Base-by-base conservation (phyloP, 2,329 filamentous ascomycete species). In the Fusarium lyarnte region DNA sequence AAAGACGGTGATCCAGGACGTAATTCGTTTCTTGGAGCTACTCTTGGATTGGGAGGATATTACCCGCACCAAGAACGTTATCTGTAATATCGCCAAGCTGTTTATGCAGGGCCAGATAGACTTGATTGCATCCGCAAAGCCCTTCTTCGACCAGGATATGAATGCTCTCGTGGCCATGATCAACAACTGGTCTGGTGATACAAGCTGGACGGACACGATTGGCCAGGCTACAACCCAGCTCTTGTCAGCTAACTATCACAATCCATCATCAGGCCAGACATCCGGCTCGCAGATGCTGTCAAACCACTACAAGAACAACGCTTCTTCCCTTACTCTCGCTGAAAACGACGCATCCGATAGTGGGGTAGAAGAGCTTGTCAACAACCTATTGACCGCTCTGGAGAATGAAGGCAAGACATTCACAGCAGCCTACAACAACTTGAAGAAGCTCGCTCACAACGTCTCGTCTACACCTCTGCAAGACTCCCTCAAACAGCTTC, bases 291-390 rank as follows among this genome's bases (percentile, higher is more conserved):
- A 36, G 3, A 51, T 51, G 47, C 31, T 51, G 0, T 5, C 47
- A 2, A 51, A 8, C 3, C 31, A 36, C 23, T 51, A 51, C 23
- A 51, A 51, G 29, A 27, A 25, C 16, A 51, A 51, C 17, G 31
- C 47, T 5, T 19, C 9, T 5, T 35, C 11, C 0, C 2, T 25
- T 5, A 33, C 47, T 14, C 1, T 51, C 0, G 8, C 2, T 7
- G 31, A 16, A 4, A 25, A 4, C 29, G 8, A 23, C 12, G 11
- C 47, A 14, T 5, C 31, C 11, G n/a, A 23, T 4, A 31, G 23
- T 5, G 5, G 6, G 14, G 47, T 51, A 13, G 29, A 36, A 5
- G n/a, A 51, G 17, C 47, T 51, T 21, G 16, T 51, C 17, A 1
- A 51, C 6, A 33, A 25, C 5, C 4, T 51, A 5, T 19, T 51